Evolutionary conservation across 179 eudicot species (phyloP), one percentile per base, ranked within the genome.

Genomic region (Silene noctiflora): DNA sequence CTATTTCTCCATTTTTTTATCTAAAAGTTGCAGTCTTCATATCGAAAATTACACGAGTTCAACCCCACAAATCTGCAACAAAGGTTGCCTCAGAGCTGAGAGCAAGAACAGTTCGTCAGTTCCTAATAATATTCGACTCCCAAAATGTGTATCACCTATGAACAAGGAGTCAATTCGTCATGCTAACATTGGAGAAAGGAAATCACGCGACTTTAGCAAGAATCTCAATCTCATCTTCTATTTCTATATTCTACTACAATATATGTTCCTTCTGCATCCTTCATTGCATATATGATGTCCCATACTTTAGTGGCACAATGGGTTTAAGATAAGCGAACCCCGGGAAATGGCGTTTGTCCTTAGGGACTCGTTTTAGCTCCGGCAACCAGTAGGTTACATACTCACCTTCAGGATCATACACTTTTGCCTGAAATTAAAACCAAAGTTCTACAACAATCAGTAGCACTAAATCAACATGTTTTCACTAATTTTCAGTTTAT

Each of bases 321-420:
- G 91, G 91, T 79, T 87, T 89, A 2, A 89, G 79, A 83, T 93
- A 93, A 24, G 79, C 76, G 65, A 75, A 78, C 72, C 96, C 98
- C 3, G 96, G 98, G 68, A 79, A 88, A 75, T 91, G 86, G 27
- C 96, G 88, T 72, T 88, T 89, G 58, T 85, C 92, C 79, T 84
- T 91, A 1, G 98, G 90, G 55, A 93, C 85, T 71, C 83, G 80
- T 46, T 56, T 78, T 72, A 93, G 79, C 84, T 88, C 91, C 0
- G 94, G 92, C 70, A 93, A 83, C 98, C 98, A 93, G 67, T 81
- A 93, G 16, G 96, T 89, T 62, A 91, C 98, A 71, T 85, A 93
- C 51, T 86, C 84, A 14, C 98, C 98, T 51, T 93, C 94, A 60
- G 92, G 89, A 75, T 93, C 98, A 76, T 93, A 93, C 7, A 81